A percentile compares a stretch with the other conserved stretches of the same genome.
Evolutionary conservation across 1,284 basidiomycete species (phyloP).

Genomic region (Leccinum variabile): DNA sequence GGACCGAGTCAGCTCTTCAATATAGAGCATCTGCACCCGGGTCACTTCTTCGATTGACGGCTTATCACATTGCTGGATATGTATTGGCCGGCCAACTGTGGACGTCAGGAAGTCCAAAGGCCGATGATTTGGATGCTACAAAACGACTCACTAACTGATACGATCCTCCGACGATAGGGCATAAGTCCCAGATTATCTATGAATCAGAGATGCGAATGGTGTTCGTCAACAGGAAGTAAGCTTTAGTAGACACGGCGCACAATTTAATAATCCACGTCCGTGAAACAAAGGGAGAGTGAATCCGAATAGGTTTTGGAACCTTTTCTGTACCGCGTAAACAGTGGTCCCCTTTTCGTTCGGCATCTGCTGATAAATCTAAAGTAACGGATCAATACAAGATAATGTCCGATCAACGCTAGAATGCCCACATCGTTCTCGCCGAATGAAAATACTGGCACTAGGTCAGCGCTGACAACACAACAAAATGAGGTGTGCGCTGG

Average conservation of each 20-base stretch:
- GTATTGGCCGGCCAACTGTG: conserved; percentile 86
- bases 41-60: conserved; percentile 82
- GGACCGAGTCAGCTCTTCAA: conserved; percentile 86
- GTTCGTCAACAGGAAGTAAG: not conserved
- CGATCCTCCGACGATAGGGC: conserved; percentile 93
- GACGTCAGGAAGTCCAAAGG: not conserved
- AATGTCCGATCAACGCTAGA: not conserved
- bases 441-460: conserved; percentile 95
- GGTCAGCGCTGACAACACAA: conserved; percentile 62
- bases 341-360: conserved; percentile 91
- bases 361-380: conserved; percentile 92
- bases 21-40: conserved; percentile 83
- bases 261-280: conserved; percentile 89
- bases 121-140: not conserved
- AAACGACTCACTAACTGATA: conserved; percentile 80
- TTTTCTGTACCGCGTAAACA: conserved; percentile 85
- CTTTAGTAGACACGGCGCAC: conserved; percentile 45
- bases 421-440: conserved; percentile 92
- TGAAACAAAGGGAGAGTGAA: conserved; percentile 97
- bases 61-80: conserved; percentile 73
- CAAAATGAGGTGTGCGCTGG: not conserved
- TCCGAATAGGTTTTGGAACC: conserved; percentile 89
- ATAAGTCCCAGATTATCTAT: conserved; percentile 86
- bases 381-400: not conserved
- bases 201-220: not conserved